Evolutionary conservation across 2,329 filamentous ascomycete genomes (phyloP).

Genomic region (Fusarium proliferatum): DNA sequence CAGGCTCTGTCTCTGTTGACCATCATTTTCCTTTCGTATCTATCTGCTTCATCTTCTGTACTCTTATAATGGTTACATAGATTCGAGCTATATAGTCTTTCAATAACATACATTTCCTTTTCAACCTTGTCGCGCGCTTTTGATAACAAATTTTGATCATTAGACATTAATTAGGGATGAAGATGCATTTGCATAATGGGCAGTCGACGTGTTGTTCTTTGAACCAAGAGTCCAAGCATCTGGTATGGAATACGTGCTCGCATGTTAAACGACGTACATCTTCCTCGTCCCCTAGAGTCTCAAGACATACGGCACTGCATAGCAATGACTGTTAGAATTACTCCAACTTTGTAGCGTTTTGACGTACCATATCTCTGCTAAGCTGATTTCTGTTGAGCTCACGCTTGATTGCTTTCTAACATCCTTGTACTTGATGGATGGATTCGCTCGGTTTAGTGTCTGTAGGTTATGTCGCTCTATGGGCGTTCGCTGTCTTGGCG

Average conservation of each 20-base stretch:
- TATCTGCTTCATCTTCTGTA: neutral
- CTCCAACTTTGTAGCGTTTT: rapidly evolving
- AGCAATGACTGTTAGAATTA: no score
- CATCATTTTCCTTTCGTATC: neutral
- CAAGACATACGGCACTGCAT: neutral
- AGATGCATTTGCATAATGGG: constrained; percentile 12
- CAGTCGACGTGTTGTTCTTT: neutral
- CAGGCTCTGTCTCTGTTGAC: neutral
- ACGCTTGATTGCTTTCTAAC: neutral
- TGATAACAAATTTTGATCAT: neutral
- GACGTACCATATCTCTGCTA: constrained; percentile 6
- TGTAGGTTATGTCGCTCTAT: neutral
- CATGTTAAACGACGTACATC: neutral
- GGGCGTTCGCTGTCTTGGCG: neutral
- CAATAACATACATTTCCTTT: neutral
- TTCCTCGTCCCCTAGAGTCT: neutral
- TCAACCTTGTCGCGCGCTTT: neutral
- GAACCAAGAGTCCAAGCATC: neutral
- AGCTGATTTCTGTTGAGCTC: neutral
- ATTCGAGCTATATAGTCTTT: neutral
- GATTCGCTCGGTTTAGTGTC: neutral
- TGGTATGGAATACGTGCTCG: constrained; percentile 4
- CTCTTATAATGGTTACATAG: neutral
- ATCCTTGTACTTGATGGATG: neutral
- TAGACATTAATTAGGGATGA: neutral